phyloP scores from a whole-genome alignment of 164 flowering plant species.

The Magnolia officinalis region DNA sequence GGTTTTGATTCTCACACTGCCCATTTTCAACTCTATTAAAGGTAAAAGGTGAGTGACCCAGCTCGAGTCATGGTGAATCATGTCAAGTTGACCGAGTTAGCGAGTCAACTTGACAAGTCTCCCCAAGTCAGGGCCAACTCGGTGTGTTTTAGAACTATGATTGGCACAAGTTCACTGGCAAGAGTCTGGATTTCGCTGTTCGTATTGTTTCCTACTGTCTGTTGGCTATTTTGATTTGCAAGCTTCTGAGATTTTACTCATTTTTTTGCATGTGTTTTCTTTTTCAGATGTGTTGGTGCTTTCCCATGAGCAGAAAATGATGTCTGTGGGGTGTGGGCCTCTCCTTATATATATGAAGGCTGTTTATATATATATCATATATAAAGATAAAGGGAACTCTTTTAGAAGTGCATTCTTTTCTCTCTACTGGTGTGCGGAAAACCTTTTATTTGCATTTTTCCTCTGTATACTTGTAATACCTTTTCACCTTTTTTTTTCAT shows the following conservation, averaged over 20 bases:
- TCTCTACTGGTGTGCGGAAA: conserved; percentile 12
- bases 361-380: background rate
- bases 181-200: no score
- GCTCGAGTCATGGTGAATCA: no score
- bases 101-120: no score
- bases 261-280: background rate
- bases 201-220: no score
- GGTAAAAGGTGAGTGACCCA: no score
- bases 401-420: conserved; percentile 13
- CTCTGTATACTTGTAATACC: background rate
- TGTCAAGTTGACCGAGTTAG: no score
- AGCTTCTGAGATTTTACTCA: background rate
- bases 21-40: no score
- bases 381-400: conserved; percentile 12
- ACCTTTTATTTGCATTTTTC: background rate
- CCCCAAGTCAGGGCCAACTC: no score
- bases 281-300: conserved; percentile 46
- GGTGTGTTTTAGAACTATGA: no score
- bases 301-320: conserved; percentile 38
- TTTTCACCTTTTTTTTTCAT: background rate
- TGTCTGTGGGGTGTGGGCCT: conserved; percentile 9
- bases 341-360: conserved; percentile 31
- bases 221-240: no score
- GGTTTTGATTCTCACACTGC: no score
- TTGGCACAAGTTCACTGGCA: no score